Conservation (phyloP, 768 basidiomycete genomes). For the Serendipita indica region DNA sequence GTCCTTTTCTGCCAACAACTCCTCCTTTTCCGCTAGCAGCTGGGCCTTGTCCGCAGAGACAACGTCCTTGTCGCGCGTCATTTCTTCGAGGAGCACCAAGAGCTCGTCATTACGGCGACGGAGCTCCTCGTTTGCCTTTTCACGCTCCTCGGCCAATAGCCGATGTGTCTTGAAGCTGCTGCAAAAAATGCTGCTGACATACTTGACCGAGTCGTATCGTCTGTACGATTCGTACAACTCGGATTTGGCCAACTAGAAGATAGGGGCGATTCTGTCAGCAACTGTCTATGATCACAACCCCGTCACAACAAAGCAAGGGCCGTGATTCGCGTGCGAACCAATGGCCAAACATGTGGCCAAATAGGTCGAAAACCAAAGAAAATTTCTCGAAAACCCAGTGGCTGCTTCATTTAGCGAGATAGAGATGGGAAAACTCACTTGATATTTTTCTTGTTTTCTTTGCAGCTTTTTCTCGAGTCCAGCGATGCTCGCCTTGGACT, state of each 20-base stretch:
- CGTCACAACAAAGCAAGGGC: background rate
- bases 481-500: background rate
- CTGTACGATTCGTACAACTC: background rate
- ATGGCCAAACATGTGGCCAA: background rate
- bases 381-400: background rate
- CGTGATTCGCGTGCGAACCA: background rate
- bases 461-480: background rate
- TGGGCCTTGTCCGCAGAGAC: background rate
- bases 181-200: background rate
- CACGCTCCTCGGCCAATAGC: background rate
- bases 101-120: background rate
- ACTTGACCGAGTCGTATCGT: background rate
- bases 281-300: background rate
- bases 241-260: background rate
- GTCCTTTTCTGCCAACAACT: background rate
- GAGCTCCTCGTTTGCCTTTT: background rate
- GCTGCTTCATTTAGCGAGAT: background rate
- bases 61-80: background rate
- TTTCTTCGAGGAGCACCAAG: background rate
- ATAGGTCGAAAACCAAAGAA: background rate
- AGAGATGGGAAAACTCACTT: background rate
- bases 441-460: background rate
- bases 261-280: background rate
- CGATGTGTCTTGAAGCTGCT: constrained; percentile 4
- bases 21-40: no score